Conservation (phyloP, 176 grass and related monocot genomes). For the Chloris gayana region DNA sequence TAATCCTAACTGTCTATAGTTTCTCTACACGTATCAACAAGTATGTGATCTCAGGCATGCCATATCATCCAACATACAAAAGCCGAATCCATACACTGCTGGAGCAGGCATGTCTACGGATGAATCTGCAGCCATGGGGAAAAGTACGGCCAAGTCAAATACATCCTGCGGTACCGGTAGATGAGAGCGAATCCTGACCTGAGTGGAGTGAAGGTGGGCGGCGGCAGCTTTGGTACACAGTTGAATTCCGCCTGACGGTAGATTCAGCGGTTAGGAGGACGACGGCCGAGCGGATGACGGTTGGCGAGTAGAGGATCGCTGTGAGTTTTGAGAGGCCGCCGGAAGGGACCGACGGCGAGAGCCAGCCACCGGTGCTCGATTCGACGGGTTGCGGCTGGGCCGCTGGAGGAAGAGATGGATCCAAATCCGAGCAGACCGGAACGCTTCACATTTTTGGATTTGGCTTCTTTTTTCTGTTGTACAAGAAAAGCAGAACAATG, state of each 20-base stretch:
- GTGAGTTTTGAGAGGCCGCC: background rate
- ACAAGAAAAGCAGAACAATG: too few relatives aligned
- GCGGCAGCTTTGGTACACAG: background rate
- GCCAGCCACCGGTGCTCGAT: background rate
- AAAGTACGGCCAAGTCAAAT: background rate
- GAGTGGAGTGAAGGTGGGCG: background rate
- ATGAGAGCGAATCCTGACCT: conserved; percentile 17
- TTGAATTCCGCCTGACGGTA: background rate
- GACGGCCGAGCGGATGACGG: background rate
- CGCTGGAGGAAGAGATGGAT: background rate
- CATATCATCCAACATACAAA: background rate
- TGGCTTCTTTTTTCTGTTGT: background rate
- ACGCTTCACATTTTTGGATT: background rate
- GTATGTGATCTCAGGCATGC: background rate
- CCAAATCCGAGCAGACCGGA: background rate
- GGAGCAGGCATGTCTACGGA: background rate
- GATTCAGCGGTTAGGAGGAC: background rate
- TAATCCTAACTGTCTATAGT: background rate
- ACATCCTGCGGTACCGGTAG: background rate
- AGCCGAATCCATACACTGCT: background rate
- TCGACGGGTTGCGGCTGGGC: background rate
- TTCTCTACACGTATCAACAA: background rate
- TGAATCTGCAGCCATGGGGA: background rate
- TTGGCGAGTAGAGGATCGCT: background rate
- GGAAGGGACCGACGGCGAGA: background rate